phyloP scores from a whole-genome alignment of 2,329 filamentous ascomycete species.

The Reticulascus tulasneorum region DNA sequence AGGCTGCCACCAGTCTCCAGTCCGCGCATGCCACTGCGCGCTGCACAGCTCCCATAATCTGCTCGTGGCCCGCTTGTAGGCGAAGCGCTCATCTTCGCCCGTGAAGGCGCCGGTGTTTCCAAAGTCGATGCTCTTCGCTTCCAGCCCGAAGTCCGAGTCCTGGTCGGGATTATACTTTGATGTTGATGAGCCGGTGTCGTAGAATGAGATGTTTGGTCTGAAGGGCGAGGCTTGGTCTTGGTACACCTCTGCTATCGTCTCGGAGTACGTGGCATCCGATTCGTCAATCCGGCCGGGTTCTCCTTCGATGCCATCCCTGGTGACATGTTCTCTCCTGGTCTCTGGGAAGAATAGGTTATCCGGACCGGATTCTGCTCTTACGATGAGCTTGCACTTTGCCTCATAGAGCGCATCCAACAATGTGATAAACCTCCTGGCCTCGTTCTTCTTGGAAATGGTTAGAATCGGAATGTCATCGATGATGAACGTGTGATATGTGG shows the following conservation, averaged over 20 bases:
- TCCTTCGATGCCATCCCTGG: no score
- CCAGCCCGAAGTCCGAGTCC: constrained; percentile 50
- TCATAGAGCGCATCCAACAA: constrained; percentile 78
- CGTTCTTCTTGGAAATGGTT: constrained; percentile 68
- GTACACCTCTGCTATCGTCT: constrained; percentile 61
- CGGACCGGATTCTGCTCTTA: constrained; percentile 63
- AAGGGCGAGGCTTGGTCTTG: constrained; percentile 76
- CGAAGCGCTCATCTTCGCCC: constrained; percentile 77
- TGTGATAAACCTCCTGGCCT: constrained; percentile 76
- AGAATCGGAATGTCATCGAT: constrained; percentile 67
- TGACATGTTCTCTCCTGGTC: constrained; percentile 15
- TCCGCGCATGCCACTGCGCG: constrained; percentile 63
- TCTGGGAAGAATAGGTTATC: constrained; percentile 79
- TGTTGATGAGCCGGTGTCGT: constrained; percentile 43
- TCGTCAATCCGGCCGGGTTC: no score
- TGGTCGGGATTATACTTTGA: constrained; percentile 52
- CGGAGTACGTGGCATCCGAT: constrained; percentile 37
- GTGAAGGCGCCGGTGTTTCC: constrained; percentile 65
- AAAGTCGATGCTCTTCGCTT: constrained; percentile 54
- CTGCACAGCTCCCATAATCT: constrained; percentile 82
- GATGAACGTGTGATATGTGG: constrained; percentile 74
- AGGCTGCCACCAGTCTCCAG: constrained; percentile 56
- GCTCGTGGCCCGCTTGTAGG: constrained; percentile 72
- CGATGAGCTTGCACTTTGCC: constrained; percentile 70
- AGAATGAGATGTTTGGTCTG: constrained; percentile 71